Base-by-base conservation (phyloP, 108 stramenopile genomes). In the Skeletonema grethae region DNA sequence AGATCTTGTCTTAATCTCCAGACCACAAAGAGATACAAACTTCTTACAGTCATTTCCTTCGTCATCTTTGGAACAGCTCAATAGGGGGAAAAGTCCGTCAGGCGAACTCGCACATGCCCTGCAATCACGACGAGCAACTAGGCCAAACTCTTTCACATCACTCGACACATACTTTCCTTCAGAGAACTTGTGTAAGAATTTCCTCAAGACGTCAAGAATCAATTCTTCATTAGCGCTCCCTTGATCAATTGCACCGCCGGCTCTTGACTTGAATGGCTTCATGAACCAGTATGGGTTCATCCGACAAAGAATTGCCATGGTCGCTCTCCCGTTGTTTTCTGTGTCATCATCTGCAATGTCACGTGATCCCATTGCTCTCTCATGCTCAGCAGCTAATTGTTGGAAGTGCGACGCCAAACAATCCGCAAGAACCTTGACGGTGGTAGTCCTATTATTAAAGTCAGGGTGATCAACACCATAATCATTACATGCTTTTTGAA, bases 241-340 rank as follows among this genome's bases (percentile, higher is more conserved):
- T 30, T 57, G 57, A 57, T 57, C 57, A 15, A 57, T 57, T 9
- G 57, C 29, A 11, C 57, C 57, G 3, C 57, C 57, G 29, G 57
- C 57, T 1, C 5, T 57, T 5, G 11, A 15, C 57, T 57, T 9
- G 10, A 57, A 57, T 57, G 57, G 57, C 30, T 30, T 57, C 16
- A 8, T 12, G 10, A 57, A 30, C 57, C 57, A 57, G 15, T 57
- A 30, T 11, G 57, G 57, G 13, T 9, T 5, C 57, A 57, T 57
- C 2, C 57, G 9, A 9, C 30, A 57, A 9, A 11, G 25, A 3
- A 28, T 4, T 6, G 16, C 10, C 7, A 2, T 30, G 11, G 25
- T 57, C 18, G 25, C 57, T 57, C 6, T 57, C 57, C 6, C 31
- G 4, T 31, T 31, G 31, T 31, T 31, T 31, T 31, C 31, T 2